phyloP scores from a whole-genome alignment of 1,284 basidiomycete genomes.

The Heterobasidion parviporum region DNA sequence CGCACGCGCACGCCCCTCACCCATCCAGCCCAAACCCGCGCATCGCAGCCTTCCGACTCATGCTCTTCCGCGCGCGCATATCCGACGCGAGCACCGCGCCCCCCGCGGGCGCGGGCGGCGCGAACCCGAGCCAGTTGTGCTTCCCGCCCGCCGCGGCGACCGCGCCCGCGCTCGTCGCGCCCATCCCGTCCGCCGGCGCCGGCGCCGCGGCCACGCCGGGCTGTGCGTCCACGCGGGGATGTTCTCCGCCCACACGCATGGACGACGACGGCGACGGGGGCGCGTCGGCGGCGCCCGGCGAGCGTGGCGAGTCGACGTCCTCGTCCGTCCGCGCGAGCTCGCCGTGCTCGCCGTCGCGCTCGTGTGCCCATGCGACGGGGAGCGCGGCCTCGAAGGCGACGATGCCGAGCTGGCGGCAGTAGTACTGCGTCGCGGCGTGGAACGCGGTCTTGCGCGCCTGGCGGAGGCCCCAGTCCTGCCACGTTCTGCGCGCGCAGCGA shows the following conservation, averaged over 20 bases:
- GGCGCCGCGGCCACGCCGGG: slow-evolving; percentile 15
- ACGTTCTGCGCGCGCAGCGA: background rate
- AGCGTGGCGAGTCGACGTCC: slow-evolving; percentile 21
- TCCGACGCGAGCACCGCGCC: slow-evolving; percentile 16
- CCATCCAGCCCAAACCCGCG: slow-evolving; percentile 23
- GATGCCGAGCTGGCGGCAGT: slow-evolving; percentile 61
- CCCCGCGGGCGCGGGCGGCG: slow-evolving; percentile 13
- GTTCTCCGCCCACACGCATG: background rate
- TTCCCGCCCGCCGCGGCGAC: background rate
- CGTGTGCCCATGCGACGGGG: slow-evolving; percentile 44
- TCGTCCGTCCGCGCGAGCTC: slow-evolving; percentile 7
- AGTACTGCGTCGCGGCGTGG: slow-evolving; percentile 66
- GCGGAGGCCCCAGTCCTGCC: slow-evolving; percentile 53
- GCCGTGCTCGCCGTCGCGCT: background rate
- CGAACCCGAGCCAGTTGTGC: slow-evolving; percentile 10
- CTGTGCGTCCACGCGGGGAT: slow-evolving; percentile 1
- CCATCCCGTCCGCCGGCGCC: slow-evolving; percentile 25
- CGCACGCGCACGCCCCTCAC: background rate
- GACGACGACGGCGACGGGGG: slow-evolving; percentile 2
- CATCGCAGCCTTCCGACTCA: slow-evolving; percentile 37
- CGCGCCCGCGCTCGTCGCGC: background rate
- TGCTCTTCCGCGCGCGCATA: slow-evolving; percentile 41
- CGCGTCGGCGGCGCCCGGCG: slow-evolving; percentile 4
- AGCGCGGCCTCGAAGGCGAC: slow-evolving; percentile 47
- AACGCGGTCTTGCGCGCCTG: slow-evolving; percentile 61